A percentile compares a stretch with the other conserved stretches of the same genome.
Evolutionary conservation across 163 green algal species (phyloP).

Genomic region (Chlamydomonas reinhardtii): DNA sequence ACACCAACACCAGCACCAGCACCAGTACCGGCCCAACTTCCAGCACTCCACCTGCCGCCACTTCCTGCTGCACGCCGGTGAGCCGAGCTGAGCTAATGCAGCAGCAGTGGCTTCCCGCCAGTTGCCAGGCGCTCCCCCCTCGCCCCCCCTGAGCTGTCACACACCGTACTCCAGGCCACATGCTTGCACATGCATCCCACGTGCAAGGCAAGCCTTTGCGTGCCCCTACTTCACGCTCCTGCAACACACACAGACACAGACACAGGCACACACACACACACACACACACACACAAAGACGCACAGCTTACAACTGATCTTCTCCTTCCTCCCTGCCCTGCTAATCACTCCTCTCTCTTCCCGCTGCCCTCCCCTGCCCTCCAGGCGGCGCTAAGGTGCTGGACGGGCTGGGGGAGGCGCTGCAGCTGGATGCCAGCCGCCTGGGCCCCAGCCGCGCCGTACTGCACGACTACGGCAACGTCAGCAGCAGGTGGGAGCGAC

Average conservation of each 20-base stretch:
- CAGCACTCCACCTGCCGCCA: constrained; percentile 10
- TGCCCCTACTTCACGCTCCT: too few relatives aligned
- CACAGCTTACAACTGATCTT: not conserved
- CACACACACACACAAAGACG: not conserved
- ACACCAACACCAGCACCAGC: too few relatives aligned
- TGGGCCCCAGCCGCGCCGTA: constrained; percentile 60
- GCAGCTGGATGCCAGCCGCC: constrained; percentile 46
- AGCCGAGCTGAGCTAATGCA: not conserved
- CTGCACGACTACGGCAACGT: constrained; percentile 69
- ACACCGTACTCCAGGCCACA: too few relatives aligned
- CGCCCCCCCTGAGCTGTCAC: too few relatives aligned
- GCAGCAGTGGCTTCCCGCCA: too few relatives aligned
- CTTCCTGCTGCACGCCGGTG: constrained; percentile 47
- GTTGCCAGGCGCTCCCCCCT: too few relatives aligned
- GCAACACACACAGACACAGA: too few relatives aligned
- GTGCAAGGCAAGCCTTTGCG: too few relatives aligned
- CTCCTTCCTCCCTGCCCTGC: too few relatives aligned
- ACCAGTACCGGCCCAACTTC: constrained; percentile 31
- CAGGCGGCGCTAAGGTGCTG: constrained; percentile 64
- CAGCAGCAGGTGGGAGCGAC: constrained; percentile 36
- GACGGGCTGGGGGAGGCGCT: constrained; percentile 64
- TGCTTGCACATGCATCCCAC: too few relatives aligned
- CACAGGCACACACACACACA: too few relatives aligned
- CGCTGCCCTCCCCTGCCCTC: not conserved
- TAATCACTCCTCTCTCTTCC: too few relatives aligned